phyloP scores from a whole-genome alignment of 352 stramenopile genomes.

The Phytophthora palmivora region DNA sequence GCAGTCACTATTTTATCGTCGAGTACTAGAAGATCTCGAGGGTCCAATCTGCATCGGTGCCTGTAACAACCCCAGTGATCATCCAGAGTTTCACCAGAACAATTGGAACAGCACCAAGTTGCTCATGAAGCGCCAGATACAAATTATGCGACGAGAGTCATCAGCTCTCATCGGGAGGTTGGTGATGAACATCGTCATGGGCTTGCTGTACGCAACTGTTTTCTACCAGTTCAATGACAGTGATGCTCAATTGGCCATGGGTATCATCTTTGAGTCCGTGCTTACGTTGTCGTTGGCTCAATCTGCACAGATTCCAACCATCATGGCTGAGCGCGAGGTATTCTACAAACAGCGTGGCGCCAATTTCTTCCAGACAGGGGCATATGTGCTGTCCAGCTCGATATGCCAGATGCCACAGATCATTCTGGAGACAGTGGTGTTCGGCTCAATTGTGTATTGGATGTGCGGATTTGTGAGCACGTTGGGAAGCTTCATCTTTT shows the following conservation, averaged over 20 bases:
- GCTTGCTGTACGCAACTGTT: conserved; percentile 20
- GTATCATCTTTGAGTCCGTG: conserved; percentile 14
- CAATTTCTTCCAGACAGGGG: too few relatives aligned
- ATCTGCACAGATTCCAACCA: conserved; percentile 12
- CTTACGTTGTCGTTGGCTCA: conserved; percentile 22
- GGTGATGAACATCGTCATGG: conserved; percentile 23
- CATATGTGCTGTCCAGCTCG: conserved; percentile 22
- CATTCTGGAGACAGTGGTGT: conserved; percentile 18
- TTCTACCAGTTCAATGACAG: conserved; percentile 28
- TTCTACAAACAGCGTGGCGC: conserved; percentile 28
- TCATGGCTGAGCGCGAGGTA: conserved; percentile 19
- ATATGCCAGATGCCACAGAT: conserved; percentile 18
- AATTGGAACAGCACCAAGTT: conserved; percentile 22
- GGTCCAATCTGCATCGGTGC: not conserved
- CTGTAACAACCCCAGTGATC: not conserved
- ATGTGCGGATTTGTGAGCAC: conserved; percentile 33
- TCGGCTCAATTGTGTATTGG: conserved; percentile 24
- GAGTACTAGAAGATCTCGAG: not conserved
- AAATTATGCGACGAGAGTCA: conserved; percentile 15
- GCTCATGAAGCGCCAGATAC: conserved; percentile 19
- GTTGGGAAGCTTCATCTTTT: conserved; percentile 17
- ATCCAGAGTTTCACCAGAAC: conserved; percentile 24
- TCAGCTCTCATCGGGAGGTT: conserved; percentile 14
- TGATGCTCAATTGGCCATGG: conserved; percentile 29
- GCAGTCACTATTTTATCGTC: not conserved